These are phyloP conservation scores for Sarcodon sp. DNA, from an alignment of 768 basidiomycete genomes.

Conservation along the genomic window DNA sequence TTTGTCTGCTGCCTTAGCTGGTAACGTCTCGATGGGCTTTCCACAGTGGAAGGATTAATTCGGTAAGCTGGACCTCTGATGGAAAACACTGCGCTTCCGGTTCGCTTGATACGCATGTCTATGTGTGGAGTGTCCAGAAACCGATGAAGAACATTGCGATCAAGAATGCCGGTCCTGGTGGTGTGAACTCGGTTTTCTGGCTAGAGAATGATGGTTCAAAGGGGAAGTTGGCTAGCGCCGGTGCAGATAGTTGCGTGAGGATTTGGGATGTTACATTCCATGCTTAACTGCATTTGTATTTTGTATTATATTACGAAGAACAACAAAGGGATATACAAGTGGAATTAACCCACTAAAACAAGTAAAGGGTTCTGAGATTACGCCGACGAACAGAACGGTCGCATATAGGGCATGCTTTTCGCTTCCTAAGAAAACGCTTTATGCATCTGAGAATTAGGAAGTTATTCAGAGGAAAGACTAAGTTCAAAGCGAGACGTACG, in stretches of 20 bases:
- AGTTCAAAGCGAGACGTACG: no score
- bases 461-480: no score
- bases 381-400: no score
- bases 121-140: constrained; percentile 69
- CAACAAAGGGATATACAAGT: no score
- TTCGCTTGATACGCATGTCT: constrained; percentile 88
- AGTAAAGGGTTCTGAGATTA: no score
- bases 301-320: neutral
- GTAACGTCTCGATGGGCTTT: constrained; percentile 74
- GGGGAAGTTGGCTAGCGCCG: constrained; percentile 52
- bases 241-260: constrained; percentile 74
- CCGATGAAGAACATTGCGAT: constrained; percentile 68
- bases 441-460: no score
- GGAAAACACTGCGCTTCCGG: constrained; percentile 74
- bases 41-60: constrained; percentile 73
- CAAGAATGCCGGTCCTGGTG: constrained; percentile 79
- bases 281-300: constrained; percentile 5
- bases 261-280: constrained; percentile 50
- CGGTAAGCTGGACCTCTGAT: constrained; percentile 65
- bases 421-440: no score
- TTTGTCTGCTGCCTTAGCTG: constrained; percentile 23
- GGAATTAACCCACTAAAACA: no score
- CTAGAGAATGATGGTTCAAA: constrained; percentile 24
- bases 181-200: constrained; percentile 78
- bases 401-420: no score